These are phyloP conservation scores for Arthrobotrys megalospora DNA, from an alignment of 2,329 filamentous ascomycete genomes.

Conservation along the genomic window DNA sequence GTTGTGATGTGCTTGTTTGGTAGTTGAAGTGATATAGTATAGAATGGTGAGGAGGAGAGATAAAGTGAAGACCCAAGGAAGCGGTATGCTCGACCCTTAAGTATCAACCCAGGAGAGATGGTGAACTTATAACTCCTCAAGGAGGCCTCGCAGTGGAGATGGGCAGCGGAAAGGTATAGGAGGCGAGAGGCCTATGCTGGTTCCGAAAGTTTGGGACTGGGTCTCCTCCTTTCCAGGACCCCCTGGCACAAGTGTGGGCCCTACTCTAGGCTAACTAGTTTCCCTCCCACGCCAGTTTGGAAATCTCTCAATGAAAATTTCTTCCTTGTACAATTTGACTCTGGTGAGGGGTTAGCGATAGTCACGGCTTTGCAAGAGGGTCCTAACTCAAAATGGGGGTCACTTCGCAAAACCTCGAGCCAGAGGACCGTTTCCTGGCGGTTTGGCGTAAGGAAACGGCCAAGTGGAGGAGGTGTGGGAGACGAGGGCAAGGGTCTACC, in stretches of 20 bases:
- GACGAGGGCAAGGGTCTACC: conserved; percentile 58
- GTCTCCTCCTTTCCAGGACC: conserved; percentile 50
- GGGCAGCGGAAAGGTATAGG: conserved; percentile 52
- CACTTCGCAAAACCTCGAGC: conserved; percentile 34
- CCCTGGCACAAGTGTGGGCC: conserved; percentile 42
- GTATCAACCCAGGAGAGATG: conserved; percentile 52
- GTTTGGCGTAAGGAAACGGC: conserved; percentile 57
- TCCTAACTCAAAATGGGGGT: conserved; percentile 52
- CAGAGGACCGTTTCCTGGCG: conserved; percentile 54
- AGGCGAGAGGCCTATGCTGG: conserved; percentile 46
- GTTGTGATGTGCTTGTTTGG: conserved; percentile 5
- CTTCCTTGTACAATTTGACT: conserved; percentile 47
- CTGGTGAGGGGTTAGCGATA: conserved; percentile 46
- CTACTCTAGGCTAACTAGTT: conserved; percentile 46
- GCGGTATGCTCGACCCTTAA: conserved; percentile 44
- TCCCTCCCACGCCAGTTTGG: conserved; percentile 31
- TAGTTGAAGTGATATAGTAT: conserved; percentile 6
- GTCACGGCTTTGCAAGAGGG: conserved; percentile 16
- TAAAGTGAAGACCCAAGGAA: conserved; percentile 38
- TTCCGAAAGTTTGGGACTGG: conserved; percentile 60
- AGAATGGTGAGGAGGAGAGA: conserved; percentile 25
- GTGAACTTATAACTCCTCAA: conserved; percentile 52
- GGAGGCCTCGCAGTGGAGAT: conserved; percentile 47
- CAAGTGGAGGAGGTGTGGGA: conserved; percentile 55
- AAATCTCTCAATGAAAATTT: conserved; percentile 42